Base-by-base conservation (phyloP, 805 yeast species). In the Cyberlindnera sargentensis region DNA sequence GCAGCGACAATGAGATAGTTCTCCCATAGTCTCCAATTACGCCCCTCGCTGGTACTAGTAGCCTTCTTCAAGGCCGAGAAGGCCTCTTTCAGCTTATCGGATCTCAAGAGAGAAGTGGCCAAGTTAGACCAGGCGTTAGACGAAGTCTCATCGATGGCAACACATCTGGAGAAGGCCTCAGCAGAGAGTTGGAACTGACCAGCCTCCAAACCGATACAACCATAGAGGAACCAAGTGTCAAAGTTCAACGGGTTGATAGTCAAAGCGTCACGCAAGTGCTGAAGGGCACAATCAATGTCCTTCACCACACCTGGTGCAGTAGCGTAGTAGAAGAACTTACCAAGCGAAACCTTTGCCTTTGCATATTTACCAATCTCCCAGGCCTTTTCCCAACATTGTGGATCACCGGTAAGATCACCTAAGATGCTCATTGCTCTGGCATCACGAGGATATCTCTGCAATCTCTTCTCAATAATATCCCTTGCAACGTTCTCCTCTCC, bases 161-260 rank as follows among this genome's bases (percentile, higher is more conserved):
- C 90, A 66, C 96, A 88, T 55, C 97, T 72, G 1, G 95, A 82
- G 60, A 93, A 90, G 0, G 96, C 96, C 58, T 86, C 95, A 0
- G 95, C 81, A 0, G 97, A 95, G 36, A 84, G 63, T 25, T 80
- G 84, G 66, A 74, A 85, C 52, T 82, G 78, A 6, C 66, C 72
- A 10, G 78, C 62, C 57, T 88, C 96, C 40, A 93, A 67, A 0
- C 95, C 96, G 43, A 90, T 69, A 58, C 96, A 87, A 5, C 98
- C 98, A 57, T 90, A 89, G 55, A 89, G 78, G 60, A 81, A 91
- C 95, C 98, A 89, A 31, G 91, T 84, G 20, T 84, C 86, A 52
- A 75, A 79, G 53, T 75, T 77, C 42, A 87, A 67, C 8, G 96
- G 93, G 58, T 82, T 82, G 27, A 79, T 78, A 24, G 73, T 67